A percentile compares a stretch with the other conserved stretches of the same genome.
These are phyloP conservation scores for Macaranga tanarius DNA, from an alignment of 441 rosid genomes.

Conservation along the genomic window DNA sequence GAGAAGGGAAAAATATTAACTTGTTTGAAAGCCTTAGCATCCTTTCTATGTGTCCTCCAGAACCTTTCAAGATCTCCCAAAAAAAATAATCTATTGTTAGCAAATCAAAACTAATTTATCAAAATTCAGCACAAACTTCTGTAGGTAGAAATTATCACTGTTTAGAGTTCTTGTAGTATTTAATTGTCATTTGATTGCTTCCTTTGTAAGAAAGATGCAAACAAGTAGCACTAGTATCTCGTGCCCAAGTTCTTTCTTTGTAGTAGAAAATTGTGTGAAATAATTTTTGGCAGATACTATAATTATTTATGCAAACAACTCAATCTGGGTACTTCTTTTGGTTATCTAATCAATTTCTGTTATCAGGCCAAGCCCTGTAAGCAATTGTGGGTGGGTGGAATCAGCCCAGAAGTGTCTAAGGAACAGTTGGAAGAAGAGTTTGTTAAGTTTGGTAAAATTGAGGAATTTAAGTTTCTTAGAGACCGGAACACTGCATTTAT, in stretches of 20 bases:
- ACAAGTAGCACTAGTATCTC: too few relatives aligned
- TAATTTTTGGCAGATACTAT: not conserved
- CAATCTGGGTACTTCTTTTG: not conserved
- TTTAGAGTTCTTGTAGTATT: not conserved
- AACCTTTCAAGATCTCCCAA: not conserved
- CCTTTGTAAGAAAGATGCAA: not conserved
- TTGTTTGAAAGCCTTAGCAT: not conserved
- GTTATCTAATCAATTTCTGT: slow-evolving; percentile 12
- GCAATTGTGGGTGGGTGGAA: slow-evolving; percentile 92
- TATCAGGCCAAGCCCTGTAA: slow-evolving; percentile 83
- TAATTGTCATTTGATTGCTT: not conserved
- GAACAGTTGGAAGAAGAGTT: slow-evolving; percentile 78
- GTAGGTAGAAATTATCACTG: not conserved
- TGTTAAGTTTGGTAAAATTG: slow-evolving; percentile 71
- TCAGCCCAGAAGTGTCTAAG: slow-evolving; percentile 59
- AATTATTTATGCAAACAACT: too few relatives aligned
- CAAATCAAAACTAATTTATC: not conserved
- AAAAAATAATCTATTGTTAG: not conserved
- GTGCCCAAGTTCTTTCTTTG: not conserved
- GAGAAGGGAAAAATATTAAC: not conserved
- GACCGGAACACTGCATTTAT: slow-evolving; percentile 76
- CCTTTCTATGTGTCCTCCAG: not conserved
- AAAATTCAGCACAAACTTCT: not conserved
- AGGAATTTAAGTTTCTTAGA: slow-evolving; percentile 71
- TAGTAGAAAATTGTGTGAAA: not conserved